Evolutionary conservation across 2,329 filamentous ascomycete species (phyloP).

Genomic region (Pseudogymnoascus destructans): DNA sequence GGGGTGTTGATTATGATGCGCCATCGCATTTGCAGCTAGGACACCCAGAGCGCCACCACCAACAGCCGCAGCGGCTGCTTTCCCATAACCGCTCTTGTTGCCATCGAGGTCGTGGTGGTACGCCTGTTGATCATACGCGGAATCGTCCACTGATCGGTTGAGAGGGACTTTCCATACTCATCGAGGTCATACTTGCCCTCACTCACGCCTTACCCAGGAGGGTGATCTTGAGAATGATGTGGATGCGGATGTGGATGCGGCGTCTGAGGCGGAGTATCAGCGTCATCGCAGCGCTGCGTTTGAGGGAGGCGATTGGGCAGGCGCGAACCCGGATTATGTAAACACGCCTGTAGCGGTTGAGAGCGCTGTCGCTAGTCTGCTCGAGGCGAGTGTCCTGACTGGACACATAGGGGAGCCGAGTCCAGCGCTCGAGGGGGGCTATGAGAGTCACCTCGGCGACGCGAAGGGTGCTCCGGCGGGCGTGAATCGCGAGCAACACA

Average conservation of each 20-base stretch:
- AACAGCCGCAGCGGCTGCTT: constrained; percentile 19
- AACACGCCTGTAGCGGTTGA: constrained; percentile 63
- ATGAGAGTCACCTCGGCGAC: constrained; percentile 11
- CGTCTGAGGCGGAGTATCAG: constrained; percentile 27
- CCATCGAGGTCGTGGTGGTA: constrained; percentile 23
- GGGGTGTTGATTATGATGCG: constrained; percentile 24
- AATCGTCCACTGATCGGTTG: constrained; percentile 12
- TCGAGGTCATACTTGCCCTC: constrained; percentile 24
- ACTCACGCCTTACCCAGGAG: constrained; percentile 29
- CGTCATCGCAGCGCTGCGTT: constrained; percentile 35
- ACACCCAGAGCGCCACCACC: constrained; percentile 24
- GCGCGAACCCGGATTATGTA: constrained; percentile 51
- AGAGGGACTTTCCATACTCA: constrained; percentile 26
- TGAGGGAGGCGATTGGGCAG: constrained; percentile 43
- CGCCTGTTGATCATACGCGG: constrained; percentile 14
- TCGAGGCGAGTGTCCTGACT: constrained; percentile 66
- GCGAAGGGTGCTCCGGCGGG: constrained; percentile 9
- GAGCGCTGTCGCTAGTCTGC: constrained; percentile 77
- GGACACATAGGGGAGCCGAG: constrained; percentile 37
- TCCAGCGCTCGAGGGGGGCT: constrained; percentile 29
- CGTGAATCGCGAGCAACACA: constrained; percentile 21
- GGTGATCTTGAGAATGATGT: background rate
- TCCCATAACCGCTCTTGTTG: constrained; percentile 20
- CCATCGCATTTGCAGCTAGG: constrained; percentile 21
- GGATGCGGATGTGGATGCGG: constrained; percentile 18